Evolutionary conservation across 805 yeast genomes (phyloP).

Genomic region (Yarrowia porcina): DNA sequence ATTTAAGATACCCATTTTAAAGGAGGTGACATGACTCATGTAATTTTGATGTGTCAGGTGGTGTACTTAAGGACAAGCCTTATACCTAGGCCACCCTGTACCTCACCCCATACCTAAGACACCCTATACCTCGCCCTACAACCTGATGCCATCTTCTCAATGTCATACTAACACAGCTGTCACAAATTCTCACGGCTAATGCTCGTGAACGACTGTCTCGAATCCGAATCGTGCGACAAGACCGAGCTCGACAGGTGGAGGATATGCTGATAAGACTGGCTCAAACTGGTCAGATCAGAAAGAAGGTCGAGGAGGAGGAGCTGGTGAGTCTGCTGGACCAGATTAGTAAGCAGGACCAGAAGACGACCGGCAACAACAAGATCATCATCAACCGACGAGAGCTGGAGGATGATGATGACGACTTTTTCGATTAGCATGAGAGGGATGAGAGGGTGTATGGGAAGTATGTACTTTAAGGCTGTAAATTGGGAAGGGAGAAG

Average conservation of each 20-base stretch:
- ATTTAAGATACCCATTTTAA: too few species aligned
- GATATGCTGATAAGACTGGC: constrained; percentile 69
- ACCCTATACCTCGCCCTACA: too few species aligned
- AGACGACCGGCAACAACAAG: constrained; percentile 52
- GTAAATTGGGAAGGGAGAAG: too few species aligned
- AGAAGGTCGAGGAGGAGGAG: constrained; percentile 76
- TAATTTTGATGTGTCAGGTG: too few species aligned
- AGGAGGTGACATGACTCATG: too few species aligned
- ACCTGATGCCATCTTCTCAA: too few species aligned
- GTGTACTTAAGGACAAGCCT: too few species aligned
- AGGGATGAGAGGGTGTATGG: too few species aligned
- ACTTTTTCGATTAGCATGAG: constrained; percentile 44
- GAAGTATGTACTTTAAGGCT: too few species aligned
- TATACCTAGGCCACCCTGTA: background rate
- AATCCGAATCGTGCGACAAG: constrained; percentile 85
- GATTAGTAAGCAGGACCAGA: constrained; percentile 65
- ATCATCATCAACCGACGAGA: constrained; percentile 52
- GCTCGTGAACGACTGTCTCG: constrained; percentile 88
- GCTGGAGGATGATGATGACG: constrained; percentile 42
- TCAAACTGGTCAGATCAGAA: constrained; percentile 68
- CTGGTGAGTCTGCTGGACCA: constrained; percentile 81
- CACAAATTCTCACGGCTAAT: constrained; percentile 71
- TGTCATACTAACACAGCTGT: constrained; percentile 41
- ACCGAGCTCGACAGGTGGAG: constrained; percentile 86
- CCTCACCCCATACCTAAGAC: too few species aligned